Evolutionary conservation across 1,139 yeast genomes (phyloP).

Genomic region (Scheffersomyces titani): DNA sequence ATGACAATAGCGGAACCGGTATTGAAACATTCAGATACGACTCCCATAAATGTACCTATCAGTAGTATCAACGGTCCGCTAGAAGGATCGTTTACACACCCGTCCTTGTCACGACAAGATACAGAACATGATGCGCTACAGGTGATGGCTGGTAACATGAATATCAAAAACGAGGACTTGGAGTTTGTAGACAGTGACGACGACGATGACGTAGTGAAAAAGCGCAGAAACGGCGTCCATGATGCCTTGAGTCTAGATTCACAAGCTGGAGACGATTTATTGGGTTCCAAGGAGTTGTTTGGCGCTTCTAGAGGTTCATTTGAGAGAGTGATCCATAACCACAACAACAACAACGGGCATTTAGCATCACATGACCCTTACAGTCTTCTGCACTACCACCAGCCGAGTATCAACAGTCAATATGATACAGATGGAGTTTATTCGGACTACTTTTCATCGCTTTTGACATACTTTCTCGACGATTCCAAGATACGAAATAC

Average conservation of each 20-base stretch:
- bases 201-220: constrained; percentile 18
- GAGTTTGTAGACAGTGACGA: constrained; percentile 37
- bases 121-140: constrained; percentile 45
- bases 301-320: constrained; percentile 46
- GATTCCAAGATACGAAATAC: constrained; percentile 23
- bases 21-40: constrained; percentile 33
- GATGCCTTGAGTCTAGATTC: constrained; percentile 11
- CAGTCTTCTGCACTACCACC: constrained; percentile 21
- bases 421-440: constrained; percentile 24
- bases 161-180: constrained; percentile 40
- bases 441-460: constrained; percentile 37
- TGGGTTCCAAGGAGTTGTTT: constrained; percentile 44
- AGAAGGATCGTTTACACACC: constrained; percentile 18
- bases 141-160: constrained; percentile 35
- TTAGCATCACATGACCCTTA: constrained; percentile 15
- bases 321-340: constrained; percentile 28
- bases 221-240: constrained; percentile 17
- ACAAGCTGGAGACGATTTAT: constrained; percentile 34
- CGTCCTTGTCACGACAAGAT: constrained; percentile 39
- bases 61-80: constrained; percentile 33
- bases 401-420: constrained; percentile 18
- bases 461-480: constrained; percentile 42
- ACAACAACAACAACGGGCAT: constrained; percentile 1
- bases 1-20: constrained; percentile 27
- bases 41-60: constrained; percentile 34